Conservation (phyloP, 768 basidiomycete species). For the Tylopilus rubrobrunneus region DNA sequence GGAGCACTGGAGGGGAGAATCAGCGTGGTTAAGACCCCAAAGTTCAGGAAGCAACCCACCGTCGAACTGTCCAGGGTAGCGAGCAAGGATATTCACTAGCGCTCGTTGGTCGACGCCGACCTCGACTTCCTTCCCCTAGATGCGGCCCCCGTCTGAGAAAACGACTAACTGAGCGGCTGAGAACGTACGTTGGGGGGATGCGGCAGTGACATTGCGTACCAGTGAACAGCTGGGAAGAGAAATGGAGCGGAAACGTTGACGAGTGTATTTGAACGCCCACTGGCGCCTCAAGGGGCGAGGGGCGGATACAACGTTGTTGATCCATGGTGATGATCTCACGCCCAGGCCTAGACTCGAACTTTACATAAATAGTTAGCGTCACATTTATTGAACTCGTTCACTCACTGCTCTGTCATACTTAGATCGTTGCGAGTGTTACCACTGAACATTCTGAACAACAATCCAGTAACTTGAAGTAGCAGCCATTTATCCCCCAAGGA, state of each 20-base stretch:
- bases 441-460: too few species aligned
- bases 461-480: too few species aligned
- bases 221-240: not conserved
- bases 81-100: conserved; percentile 16
- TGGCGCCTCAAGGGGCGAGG: not conserved
- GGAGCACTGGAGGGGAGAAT: conserved; percentile 31
- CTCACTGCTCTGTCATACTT: too few species aligned
- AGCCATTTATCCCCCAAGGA: too few species aligned
- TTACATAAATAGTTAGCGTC: too few species aligned
- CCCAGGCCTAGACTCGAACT: too few species aligned
- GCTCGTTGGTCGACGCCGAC: conserved; percentile 17
- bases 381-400: too few species aligned
- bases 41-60: not conserved
- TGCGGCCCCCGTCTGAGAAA: not conserved
- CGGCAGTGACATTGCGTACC: not conserved
- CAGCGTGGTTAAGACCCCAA: not conserved
- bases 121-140: not conserved
- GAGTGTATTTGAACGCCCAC: not conserved
- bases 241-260: not conserved
- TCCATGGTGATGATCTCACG: too few species aligned
- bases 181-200: conserved; percentile 1
- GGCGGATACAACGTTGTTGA: conserved; percentile 4
- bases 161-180: not conserved
- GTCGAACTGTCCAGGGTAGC: conserved; percentile 15
- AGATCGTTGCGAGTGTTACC: too few species aligned